Percentiles rank a stretch among this genome's conserved stretches.
Conservation (phyloP, 148 eudicot species). For the Rheum nobile region DNA sequence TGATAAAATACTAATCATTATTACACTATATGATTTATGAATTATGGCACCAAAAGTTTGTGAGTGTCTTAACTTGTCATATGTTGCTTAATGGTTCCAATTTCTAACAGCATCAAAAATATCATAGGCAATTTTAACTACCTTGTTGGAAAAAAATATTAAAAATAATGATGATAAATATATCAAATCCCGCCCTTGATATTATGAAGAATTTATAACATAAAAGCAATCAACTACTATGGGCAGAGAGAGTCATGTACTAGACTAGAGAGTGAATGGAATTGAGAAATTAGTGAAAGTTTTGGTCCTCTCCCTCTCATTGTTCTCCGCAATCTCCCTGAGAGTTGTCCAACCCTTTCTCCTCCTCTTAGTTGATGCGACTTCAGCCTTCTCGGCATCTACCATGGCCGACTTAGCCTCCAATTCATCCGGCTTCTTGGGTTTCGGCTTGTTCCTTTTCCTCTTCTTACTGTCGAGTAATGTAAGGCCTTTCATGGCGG, state of each 20-base stretch:
- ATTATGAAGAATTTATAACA: too few relatives aligned
- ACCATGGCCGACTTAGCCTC: constrained; percentile 16
- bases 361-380: constrained; percentile 32
- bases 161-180: too few relatives aligned
- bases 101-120: too few relatives aligned
- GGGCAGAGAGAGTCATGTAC: neutral
- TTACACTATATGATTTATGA: too few relatives aligned
- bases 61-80: too few relatives aligned
- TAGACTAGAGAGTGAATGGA: constrained; percentile 34
- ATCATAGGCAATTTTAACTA: too few relatives aligned
- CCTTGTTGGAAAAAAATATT: too few relatives aligned
- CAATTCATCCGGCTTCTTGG: constrained; percentile 32
- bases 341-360: constrained; percentile 68
- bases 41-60: too few relatives aligned
- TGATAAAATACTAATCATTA: too few relatives aligned
- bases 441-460: constrained; percentile 41
- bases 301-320: constrained; percentile 25
- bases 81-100: too few relatives aligned
- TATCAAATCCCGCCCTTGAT: too few relatives aligned
- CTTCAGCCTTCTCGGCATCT: constrained; percentile 21
- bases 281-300: constrained; percentile 29
- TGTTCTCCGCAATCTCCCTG: constrained; percentile 62
- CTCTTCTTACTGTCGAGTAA: constrained; percentile 52
- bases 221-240: too few relatives aligned
- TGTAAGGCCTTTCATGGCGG: constrained; percentile 16